Evolutionary conservation across 2,329 filamentous ascomycete species (phyloP).

Genomic region (Dactylellina haptotyla): DNA sequence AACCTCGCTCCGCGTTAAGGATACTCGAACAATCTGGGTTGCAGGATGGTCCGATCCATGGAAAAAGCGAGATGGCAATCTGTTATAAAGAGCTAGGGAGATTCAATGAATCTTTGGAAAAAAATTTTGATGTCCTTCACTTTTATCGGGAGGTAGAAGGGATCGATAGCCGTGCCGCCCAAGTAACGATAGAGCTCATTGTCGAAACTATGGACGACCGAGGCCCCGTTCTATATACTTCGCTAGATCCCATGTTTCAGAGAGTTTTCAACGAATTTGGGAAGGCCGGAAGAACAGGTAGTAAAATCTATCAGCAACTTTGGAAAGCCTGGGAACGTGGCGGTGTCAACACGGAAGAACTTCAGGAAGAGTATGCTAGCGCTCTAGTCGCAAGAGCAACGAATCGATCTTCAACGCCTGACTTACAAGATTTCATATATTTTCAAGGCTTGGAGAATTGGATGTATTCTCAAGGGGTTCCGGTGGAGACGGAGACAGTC

Average conservation of each 20-base stretch:
- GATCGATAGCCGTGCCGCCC: background rate
- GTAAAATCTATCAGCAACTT: background rate
- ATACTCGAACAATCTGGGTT: no score
- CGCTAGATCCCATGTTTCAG: background rate
- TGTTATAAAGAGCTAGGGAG: no score
- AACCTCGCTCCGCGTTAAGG: no score
- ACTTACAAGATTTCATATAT: background rate
- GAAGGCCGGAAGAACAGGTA: background rate
- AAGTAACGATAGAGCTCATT: background rate
- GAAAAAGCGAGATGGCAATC: no score
- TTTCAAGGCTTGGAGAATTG: constrained; percentile 1
- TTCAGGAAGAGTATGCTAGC: background rate
- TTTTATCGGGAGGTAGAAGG: background rate
- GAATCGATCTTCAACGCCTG: constrained; percentile 2
- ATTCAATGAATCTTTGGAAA: no score
- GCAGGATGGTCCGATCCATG: no score
- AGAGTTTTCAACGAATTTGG: background rate
- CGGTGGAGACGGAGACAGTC: no score
- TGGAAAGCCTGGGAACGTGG: background rate
- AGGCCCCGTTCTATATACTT: constrained; percentile 5
- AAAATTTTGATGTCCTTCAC: background rate
- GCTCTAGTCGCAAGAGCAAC: background rate
- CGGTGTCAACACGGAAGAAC: background rate
- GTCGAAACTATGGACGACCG: background rate
- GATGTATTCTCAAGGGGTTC: constrained; percentile 8